phyloP scores from a whole-genome alignment of 768 basidiomycete genomes.

The Galerina sulciceps region DNA sequence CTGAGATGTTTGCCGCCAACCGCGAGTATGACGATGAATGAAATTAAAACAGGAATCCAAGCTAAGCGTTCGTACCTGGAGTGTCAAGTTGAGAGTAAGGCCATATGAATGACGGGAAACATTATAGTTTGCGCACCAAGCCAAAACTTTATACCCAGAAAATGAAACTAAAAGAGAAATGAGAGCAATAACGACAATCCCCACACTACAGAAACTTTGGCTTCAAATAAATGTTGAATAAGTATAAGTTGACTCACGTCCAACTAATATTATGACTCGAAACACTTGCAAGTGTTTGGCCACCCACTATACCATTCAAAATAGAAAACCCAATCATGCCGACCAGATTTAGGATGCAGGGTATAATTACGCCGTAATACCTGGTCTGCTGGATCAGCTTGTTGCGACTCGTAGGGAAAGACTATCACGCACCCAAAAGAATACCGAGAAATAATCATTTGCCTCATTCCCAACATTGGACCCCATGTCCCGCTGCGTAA shows the following conservation, averaged over 20 bases:
- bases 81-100: not conserved
- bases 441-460: slow-evolving; percentile 74
- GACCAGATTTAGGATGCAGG: slow-evolving; percentile 64
- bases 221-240: not conserved
- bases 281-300: slow-evolving; percentile 51
- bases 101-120: not conserved
- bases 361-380: slow-evolving; percentile 61
- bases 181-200: slow-evolving; percentile 78
- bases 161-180: slow-evolving; percentile 70
- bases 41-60: slow-evolving; percentile 81
- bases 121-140: slow-evolving; percentile 36
- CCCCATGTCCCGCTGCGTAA: slow-evolving; percentile 65
- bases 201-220: slow-evolving; percentile 52
- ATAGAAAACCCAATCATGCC: slow-evolving; percentile 73
- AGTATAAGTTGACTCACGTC: slow-evolving; percentile 35
- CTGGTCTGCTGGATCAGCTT: slow-evolving; percentile 10
- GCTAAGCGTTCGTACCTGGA: slow-evolving; percentile 68
- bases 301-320: slow-evolving; percentile 74
- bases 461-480: slow-evolving; percentile 82
- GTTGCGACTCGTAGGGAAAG: not conserved
- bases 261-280: slow-evolving; percentile 44
- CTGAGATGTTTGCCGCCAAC: slow-evolving; percentile 74
- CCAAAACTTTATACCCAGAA: slow-evolving; percentile 55
- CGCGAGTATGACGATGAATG: slow-evolving; percentile 72
- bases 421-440: slow-evolving; percentile 36